These are phyloP conservation scores for Citrus maxima DNA, from an alignment of 345 rosid species.

Conservation along the genomic window DNA sequence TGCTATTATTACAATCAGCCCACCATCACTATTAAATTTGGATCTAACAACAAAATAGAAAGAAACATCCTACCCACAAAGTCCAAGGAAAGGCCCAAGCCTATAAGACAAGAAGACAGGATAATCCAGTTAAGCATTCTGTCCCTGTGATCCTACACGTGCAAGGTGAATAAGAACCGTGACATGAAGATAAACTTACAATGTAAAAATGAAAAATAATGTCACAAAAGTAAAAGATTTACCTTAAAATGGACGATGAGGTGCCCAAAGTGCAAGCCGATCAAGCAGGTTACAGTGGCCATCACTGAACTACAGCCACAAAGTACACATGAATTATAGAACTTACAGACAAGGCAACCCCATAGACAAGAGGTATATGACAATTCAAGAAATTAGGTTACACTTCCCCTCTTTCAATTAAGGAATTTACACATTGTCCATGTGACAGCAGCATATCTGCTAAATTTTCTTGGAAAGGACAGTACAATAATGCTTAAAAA, in stretches of 20 bases:
- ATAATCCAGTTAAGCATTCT: constrained; percentile 57
- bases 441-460: not conserved
- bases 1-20: not conserved
- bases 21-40: not conserved
- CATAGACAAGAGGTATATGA: not conserved
- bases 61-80: constrained; percentile 42
- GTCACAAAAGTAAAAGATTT: not conserved
- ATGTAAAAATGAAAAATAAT: not conserved
- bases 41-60: not conserved
- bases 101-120: constrained; percentile 49
- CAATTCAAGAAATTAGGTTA: not conserved
- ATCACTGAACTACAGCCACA: constrained; percentile 65
- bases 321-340: constrained; percentile 10
- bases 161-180: not conserved
- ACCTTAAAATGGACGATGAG: constrained; percentile 79
- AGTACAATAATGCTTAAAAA: not conserved
- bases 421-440: not conserved
- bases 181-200: not conserved
- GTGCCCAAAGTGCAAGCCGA: constrained; percentile 86
- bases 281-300: constrained; percentile 74
- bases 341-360: no score
- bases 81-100: constrained; percentile 51
- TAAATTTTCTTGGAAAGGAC: not conserved
- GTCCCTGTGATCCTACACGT: constrained; percentile 54
- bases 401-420: not conserved